Evolutionary conservation across 1,139 yeast species (phyloP).

Genomic region (Hansenula sp.): DNA sequence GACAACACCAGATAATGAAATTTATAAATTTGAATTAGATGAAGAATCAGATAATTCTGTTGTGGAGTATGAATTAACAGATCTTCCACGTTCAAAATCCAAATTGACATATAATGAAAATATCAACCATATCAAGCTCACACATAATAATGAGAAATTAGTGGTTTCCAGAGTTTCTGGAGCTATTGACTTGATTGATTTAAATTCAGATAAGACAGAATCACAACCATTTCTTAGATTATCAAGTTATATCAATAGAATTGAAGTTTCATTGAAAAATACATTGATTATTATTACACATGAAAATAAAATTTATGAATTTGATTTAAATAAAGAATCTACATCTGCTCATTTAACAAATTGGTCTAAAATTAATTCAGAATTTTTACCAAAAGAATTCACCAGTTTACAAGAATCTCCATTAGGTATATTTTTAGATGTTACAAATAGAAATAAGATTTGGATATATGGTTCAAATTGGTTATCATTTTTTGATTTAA

Average conservation of each 20-base stretch:
- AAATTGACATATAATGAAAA: slow-evolving; percentile 35
- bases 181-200: slow-evolving; percentile 51
- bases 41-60: slow-evolving; percentile 32
- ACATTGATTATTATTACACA: slow-evolving; percentile 65
- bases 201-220: slow-evolving; percentile 21
- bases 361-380: slow-evolving; percentile 82
- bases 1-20: slow-evolving; percentile 63
- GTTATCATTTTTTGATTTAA: slow-evolving; percentile 71
- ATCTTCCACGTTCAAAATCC: slow-evolving; percentile 25
- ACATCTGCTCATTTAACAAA: slow-evolving; percentile 45
- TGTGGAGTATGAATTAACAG: slow-evolving; percentile 32
- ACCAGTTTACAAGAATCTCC: slow-evolving; percentile 62
- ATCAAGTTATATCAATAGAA: slow-evolving; percentile 57
- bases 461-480: slow-evolving; percentile 93
- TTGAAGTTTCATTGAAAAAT: slow-evolving; percentile 47
- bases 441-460: slow-evolving; percentile 36
- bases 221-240: slow-evolving; percentile 42
- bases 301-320: slow-evolving; percentile 73
- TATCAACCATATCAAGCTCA: slow-evolving; percentile 48
- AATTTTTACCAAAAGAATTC: slow-evolving; percentile 66
- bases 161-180: slow-evolving; percentile 66
- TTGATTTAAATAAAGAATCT: slow-evolving; percentile 30
- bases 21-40: slow-evolving; percentile 44
- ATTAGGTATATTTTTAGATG: slow-evolving; percentile 57
- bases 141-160: slow-evolving; percentile 38